A percentile compares a stretch with the other conserved stretches of the same genome.
Evolutionary conservation across 202 grass and related monocot species (phyloP).

Genomic region (Saccharum hybrid): DNA sequence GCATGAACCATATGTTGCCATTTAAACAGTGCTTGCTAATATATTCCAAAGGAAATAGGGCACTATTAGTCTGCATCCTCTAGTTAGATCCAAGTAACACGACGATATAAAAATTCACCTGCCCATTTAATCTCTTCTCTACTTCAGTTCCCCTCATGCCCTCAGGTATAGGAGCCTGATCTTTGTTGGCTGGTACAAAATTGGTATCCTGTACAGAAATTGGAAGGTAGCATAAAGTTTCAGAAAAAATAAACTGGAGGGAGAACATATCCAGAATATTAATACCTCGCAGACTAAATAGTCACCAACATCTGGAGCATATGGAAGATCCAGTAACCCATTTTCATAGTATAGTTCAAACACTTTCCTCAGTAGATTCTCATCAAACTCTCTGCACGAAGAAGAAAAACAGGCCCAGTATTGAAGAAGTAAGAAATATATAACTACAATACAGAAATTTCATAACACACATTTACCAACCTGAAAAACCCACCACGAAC

Average conservation of each 20-base stretch:
- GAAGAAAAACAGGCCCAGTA: constrained; percentile 22
- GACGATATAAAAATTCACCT: constrained; percentile 40
- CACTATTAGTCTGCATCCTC: constrained; percentile 15
- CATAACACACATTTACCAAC: constrained; percentile 50
- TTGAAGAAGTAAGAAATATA: constrained; percentile 32
- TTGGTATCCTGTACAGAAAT: constrained; percentile 60
- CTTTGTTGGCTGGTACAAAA: constrained; percentile 63
- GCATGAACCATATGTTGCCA: neutral
- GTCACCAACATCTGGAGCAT: constrained; percentile 89
- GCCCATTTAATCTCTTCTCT: constrained; percentile 70
- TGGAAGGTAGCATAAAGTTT: constrained; percentile 37
- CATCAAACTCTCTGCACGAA: constrained; percentile 87
- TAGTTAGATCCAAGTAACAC: constrained; percentile 24
- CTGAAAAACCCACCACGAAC: constrained; percentile 97
- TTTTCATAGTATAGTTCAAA: constrained; percentile 87
- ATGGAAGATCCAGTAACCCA: constrained; percentile 89
- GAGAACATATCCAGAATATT: constrained; percentile 31
- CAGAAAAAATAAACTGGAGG: constrained; percentile 31
- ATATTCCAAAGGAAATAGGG: constrained; percentile 31
- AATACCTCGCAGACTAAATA: constrained; percentile 90
- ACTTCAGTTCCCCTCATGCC: constrained; percentile 84
- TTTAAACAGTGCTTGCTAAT: neutral
- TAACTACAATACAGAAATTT: constrained; percentile 17
- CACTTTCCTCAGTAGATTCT: constrained; percentile 79
- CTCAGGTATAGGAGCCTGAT: constrained; percentile 71